Base-by-base conservation (phyloP, 2,329 filamentous ascomycete species). In the Coniosporium tulheliwenetii region DNA sequence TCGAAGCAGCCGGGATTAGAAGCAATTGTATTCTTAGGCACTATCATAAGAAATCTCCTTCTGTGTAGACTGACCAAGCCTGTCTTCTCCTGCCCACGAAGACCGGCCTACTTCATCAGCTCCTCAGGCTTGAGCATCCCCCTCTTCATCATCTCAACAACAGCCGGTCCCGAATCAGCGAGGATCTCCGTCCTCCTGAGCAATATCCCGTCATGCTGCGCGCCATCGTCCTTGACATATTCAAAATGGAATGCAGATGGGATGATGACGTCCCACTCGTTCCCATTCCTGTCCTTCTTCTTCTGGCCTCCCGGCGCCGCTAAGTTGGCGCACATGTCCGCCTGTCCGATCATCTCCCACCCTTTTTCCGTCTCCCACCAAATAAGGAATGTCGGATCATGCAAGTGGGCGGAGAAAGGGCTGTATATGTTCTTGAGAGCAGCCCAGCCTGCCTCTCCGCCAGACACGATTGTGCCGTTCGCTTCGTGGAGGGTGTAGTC, bases 241-340 rank as follows among this genome's bases (percentile, higher is more conserved):
- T 41, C 34, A 30, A 54, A 54, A 14, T 43, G 44, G 43, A 53
- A 54, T 10, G 44, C 49, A 31, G 40, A 42, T 15, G 46, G 41
- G 32, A 41, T 42, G 8, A 47, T 48, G 9, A 47, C 49, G 46
- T 53, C 51, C 51, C 52, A 55, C 36, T 48, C 44, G 37, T 48
- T 48, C 2, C 50, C 51, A 8, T 43, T 38, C 8, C 36, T 14
- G 39, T 43, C 49, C 34, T 46, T 44, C 7, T 43, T 37, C 37
- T 47, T 47, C 13, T 40, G 30, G 5, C 39, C 46, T 2, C 47
- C 48, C 3, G 46, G 45, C 5, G 45, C 49, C 2, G 41, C 43
- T 8, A 53, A 33, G 12, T 48, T 47, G 41, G 45, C 51, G 39
- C 30, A 46, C 26, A 46, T 15, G 32, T 41, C 48, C 16, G 50